These are phyloP conservation scores for Debaryomyces singareniensis DNA, from an alignment of 1,139 yeast genomes.

Conservation along the genomic window DNA sequence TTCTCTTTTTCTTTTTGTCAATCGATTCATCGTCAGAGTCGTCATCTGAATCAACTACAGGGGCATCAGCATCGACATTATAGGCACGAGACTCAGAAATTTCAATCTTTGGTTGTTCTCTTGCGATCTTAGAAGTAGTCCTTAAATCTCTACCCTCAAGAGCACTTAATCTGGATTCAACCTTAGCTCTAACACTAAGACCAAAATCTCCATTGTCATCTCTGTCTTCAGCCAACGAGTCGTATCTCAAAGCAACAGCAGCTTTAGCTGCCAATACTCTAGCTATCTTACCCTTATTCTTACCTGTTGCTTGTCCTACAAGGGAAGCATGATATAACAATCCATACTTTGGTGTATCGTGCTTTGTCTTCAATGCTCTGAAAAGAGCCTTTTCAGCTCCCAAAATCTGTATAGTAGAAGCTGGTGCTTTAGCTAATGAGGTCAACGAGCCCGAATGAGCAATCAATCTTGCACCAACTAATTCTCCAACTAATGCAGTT, in stretches of 20 bases:
- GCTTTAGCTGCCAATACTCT: constrained; percentile 98
- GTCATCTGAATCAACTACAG: constrained; percentile 31
- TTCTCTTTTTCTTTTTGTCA: constrained; percentile 42
- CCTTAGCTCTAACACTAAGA: constrained; percentile 83
- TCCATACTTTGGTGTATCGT: constrained; percentile 98
- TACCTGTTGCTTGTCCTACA: constrained; percentile 93
- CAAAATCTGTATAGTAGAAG: constrained; percentile 94
- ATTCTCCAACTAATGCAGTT: constrained; percentile 95
- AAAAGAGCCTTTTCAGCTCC: constrained; percentile 99
- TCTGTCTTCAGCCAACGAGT: constrained; percentile 94
- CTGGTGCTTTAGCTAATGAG: constrained; percentile 95
- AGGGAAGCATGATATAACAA: constrained; percentile 94
- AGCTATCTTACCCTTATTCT: constrained; percentile 98
- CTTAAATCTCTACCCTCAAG: constrained; percentile 92
- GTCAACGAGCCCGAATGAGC: constrained; percentile 98
- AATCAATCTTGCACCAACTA: constrained; percentile 95
- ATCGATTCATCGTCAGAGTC: constrained; percentile 45
- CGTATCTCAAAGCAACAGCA: constrained; percentile 93
- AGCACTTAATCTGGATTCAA: constrained; percentile 90
- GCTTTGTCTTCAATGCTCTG: constrained; percentile 97
- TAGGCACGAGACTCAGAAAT: constrained; percentile 80
- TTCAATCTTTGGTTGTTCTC: constrained; percentile 78
- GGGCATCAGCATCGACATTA: constrained; percentile 89
- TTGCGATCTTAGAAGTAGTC: constrained; percentile 69
- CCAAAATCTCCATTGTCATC: constrained; percentile 95